Conservation (phyloP, 75 land plant species). For the Pinus taeda region DNA sequence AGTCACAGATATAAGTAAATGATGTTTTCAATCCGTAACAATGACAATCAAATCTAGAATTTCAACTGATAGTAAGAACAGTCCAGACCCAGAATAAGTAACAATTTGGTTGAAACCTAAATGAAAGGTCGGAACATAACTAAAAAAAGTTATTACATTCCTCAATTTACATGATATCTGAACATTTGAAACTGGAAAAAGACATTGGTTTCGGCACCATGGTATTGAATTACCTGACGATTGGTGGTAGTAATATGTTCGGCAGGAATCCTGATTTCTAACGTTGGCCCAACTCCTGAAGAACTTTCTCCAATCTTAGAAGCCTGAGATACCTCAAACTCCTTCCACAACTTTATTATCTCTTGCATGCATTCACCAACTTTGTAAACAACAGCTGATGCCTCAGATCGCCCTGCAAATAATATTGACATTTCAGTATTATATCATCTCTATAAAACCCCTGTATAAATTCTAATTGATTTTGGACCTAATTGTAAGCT, state of each 20-base stretch:
- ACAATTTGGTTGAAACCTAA: background rate
- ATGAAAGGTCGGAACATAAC: background rate
- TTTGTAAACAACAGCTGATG: conserved; percentile 66
- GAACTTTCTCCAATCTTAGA: conserved; percentile 29
- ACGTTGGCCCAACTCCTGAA: conserved; percentile 50
- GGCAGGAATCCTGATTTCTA: conserved; percentile 89
- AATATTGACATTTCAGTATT: background rate
- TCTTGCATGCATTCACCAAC: conserved; percentile 97
- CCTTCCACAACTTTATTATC: conserved; percentile 79
- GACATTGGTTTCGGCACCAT: background rate
- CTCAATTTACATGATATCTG: background rate
- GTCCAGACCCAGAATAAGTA: background rate
- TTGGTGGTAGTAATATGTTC: conserved; percentile 93
- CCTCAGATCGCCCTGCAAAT: conserved; percentile 59
- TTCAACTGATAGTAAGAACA: background rate
- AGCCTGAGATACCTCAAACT: conserved; percentile 49
- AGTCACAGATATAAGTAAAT: background rate
- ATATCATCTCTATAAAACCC: background rate
- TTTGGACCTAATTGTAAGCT: background rate
- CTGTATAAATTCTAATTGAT: background rate
- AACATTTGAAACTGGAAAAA: background rate
- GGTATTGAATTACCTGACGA: conserved; percentile 60
- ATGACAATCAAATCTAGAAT: too few relatives aligned
- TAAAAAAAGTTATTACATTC: too few relatives aligned
- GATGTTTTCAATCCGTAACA: background rate